Evolutionary conservation across 2,329 filamentous ascomycete genomes (phyloP), one percentile per base, ranked within the genome.

Genomic region (Epichloe festucae): DNA sequence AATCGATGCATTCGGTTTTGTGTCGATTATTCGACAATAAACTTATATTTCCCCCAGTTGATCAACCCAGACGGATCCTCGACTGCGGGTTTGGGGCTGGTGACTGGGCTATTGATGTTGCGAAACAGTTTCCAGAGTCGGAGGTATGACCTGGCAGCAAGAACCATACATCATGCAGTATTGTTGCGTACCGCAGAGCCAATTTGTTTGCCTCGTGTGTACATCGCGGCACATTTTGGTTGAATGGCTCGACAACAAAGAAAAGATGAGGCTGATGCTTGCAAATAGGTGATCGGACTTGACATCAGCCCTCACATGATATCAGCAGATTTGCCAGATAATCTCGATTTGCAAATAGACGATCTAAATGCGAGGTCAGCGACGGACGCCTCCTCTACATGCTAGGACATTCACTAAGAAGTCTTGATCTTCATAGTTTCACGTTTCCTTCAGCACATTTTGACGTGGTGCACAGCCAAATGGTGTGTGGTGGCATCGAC

Each of bases 381-480:
- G 12, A 14, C 3, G 2, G 19, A 11, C 39, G 5, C 2, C 41
- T 17, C 7, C 12, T 40, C 5, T 15, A 40, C 12, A 15, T 23
- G 15, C 5, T 19, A 36, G 17, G 8, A 31, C n/a, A 5, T 19
- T 43, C 36, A 19, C n/a, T 42, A n/a, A 41, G 23, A 11, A 17
- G 31, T 10, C 19, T 38, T 38, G 10, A 23, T 2, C 8, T 47
- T 21, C 3, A 35, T 54, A 79, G 76, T 36, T 84, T 85, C 61
- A 85, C 81, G 0, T 90, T 89, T 60, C 70, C 76, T 43, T 70
- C 78, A 49, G 83, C 82, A 62, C 73, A 83, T 52, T 95, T 94
- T 70, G 87, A 95, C 60, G 70, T 95, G 50, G 81, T 95, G 48
- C 86, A 95, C 61, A 95, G 87, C 58, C 80, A 82, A 58, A 76